Conservation (phyloP, 192 early-diverging fungal genomes). For the Mortierella alpina region DNA sequence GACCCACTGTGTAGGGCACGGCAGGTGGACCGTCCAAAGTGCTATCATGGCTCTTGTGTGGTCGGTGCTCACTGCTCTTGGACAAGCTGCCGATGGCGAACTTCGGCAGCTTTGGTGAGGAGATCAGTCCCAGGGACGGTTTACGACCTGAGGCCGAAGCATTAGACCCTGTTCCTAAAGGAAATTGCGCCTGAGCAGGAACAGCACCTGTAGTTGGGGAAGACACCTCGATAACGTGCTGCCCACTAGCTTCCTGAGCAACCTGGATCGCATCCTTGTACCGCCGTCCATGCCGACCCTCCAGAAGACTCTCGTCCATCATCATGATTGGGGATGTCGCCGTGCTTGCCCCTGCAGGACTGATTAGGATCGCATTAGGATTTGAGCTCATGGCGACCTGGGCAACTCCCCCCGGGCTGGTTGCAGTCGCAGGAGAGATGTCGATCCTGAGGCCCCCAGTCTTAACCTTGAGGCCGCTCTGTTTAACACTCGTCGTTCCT, state of each 20-base stretch:
- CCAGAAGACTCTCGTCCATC: slow-evolving; percentile 36
- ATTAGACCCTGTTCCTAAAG: neutral
- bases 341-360: neutral
- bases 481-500: neutral
- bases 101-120: too few relatives aligned
- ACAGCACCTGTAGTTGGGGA: neutral
- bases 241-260: slow-evolving; percentile 41
- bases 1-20: neutral
- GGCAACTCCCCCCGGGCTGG: neutral
- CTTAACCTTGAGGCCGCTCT: neutral
- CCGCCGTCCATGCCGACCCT: slow-evolving; percentile 19
- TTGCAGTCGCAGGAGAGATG: neutral
- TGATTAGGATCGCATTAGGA: neutral
- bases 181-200: slow-evolving; percentile 17
- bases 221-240: slow-evolving; percentile 12
- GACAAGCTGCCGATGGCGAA: too few relatives aligned
- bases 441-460: neutral
- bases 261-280: slow-evolving; percentile 33
- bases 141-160: neutral
- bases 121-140: too few relatives aligned
- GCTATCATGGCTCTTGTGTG: too few relatives aligned
- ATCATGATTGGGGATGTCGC: slow-evolving; percentile 9
- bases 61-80: too few relatives aligned
- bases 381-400: neutral
- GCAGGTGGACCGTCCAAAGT: too few relatives aligned